A percentile compares a stretch with the other conserved stretches of the same genome.
These are phyloP conservation scores for Tulasnella sp. DNA, from an alignment of 768 basidiomycete genomes.

Conservation along the genomic window DNA sequence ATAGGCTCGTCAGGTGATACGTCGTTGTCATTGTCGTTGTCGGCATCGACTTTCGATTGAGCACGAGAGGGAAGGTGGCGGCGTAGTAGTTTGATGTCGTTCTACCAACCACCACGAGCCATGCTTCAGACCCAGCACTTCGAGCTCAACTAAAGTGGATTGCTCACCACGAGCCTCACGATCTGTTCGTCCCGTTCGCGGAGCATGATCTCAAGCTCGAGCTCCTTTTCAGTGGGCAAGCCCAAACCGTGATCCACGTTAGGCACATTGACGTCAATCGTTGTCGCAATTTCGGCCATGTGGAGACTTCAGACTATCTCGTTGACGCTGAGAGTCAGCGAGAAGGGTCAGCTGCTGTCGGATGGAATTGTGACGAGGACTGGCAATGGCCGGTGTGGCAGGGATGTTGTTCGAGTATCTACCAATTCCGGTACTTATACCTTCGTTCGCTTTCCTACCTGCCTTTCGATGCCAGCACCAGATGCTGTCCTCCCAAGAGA, in stretches of 20 bases:
- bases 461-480: not conserved
- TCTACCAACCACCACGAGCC: slow-evolving; percentile 34
- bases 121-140: slow-evolving; percentile 21
- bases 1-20: slow-evolving; percentile 24
- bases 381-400: too few relatives aligned
- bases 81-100: slow-evolving; percentile 60
- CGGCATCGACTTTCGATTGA: slow-evolving; percentile 14
- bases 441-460: too few relatives aligned
- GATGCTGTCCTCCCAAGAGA: slow-evolving; percentile 58
- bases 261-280: not conserved
- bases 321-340: not conserved
- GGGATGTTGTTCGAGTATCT: too few relatives aligned
- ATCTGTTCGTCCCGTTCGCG: slow-evolving; percentile 65
- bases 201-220: slow-evolving; percentile 72
- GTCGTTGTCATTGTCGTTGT: too few relatives aligned
- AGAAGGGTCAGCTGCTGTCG: not conserved
- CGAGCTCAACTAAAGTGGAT: slow-evolving; percentile 11
- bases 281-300: not conserved
- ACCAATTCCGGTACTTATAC: too few relatives aligned
- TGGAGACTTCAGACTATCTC: not conserved
- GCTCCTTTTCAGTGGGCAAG: slow-evolving; percentile 60
- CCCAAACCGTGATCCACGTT: not conserved
- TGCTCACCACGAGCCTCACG: slow-evolving; percentile 57
- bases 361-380: too few relatives aligned
- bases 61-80: slow-evolving; percentile 39